Percentiles rank a stretch among this genome's conserved stretches.
Evolutionary conservation across 2,329 filamentous ascomycete genomes (phyloP).

Genomic region (Aphanoascus verrucosus): DNA sequence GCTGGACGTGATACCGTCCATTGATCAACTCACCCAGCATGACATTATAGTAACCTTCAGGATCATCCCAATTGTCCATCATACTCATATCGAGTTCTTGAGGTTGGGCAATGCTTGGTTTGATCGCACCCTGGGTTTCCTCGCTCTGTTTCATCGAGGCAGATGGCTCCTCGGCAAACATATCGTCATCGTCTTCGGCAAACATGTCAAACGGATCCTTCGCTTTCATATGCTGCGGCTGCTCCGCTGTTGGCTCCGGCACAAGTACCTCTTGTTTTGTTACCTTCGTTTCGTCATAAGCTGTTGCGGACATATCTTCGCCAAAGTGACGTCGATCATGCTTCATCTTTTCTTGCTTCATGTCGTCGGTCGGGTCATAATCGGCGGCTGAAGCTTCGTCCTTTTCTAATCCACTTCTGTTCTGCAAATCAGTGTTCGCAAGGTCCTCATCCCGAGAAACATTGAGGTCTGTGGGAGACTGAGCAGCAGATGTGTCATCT

Average conservation of each 20-base stretch:
- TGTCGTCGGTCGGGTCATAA: slow-evolving; percentile 81
- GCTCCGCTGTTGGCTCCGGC: slow-evolving; percentile 31
- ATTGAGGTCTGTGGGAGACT: slow-evolving; percentile 50
- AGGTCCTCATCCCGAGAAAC: slow-evolving; percentile 58
- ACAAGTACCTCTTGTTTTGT: slow-evolving; percentile 44
- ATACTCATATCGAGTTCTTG: slow-evolving; percentile 59
- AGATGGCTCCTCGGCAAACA: slow-evolving; percentile 69
- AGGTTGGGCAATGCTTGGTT: slow-evolving; percentile 41
- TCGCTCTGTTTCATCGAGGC: slow-evolving; percentile 46
- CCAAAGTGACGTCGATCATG: slow-evolving; percentile 55
- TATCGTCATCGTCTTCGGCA: slow-evolving; percentile 52
- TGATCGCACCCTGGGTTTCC: slow-evolving; percentile 38
- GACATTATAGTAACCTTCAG: slow-evolving; percentile 92
- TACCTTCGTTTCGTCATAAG: slow-evolving; percentile 50
- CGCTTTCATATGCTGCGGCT: slow-evolving; percentile 32
- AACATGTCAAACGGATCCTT: slow-evolving; percentile 55
- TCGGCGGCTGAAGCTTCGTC: slow-evolving; percentile 85
- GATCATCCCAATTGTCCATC: slow-evolving; percentile 86
- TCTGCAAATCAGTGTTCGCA: slow-evolving; percentile 42
- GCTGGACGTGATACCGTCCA: slow-evolving; percentile 77
- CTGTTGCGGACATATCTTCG: slow-evolving; percentile 43
- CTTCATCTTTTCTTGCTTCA: slow-evolving; percentile 68
- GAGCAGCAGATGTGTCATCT: slow-evolving; percentile 38
- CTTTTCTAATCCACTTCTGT: slow-evolving; percentile 39
- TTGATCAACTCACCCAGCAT: slow-evolving; percentile 85